phyloP scores from a whole-genome alignment of 2,329 filamentous ascomycete species.

The Hypoxylon sp. region DNA sequence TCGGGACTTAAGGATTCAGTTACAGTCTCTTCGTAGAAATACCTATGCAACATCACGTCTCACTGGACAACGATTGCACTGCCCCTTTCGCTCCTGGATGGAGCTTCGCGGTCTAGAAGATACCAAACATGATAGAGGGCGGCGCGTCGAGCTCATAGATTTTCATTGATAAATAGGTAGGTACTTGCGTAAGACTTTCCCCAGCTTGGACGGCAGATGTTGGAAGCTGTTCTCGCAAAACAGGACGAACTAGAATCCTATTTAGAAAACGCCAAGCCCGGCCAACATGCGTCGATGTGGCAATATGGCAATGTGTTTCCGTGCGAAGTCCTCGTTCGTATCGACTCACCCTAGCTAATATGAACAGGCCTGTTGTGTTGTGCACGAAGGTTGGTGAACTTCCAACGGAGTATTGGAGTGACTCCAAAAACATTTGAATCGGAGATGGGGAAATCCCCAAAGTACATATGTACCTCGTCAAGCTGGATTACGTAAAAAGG shows the following conservation, averaged over 20 bases:
- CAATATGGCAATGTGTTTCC: constrained; percentile 26
- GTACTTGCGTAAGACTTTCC: constrained; percentile 44
- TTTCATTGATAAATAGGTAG: constrained; percentile 45
- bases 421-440: not conserved
- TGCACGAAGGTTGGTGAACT: constrained; percentile 17
- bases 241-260: constrained; percentile 24
- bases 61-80: constrained; percentile 33
- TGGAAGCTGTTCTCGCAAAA: constrained; percentile 25
- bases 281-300: constrained; percentile 24
- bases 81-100: constrained; percentile 32
- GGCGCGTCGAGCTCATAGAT: constrained; percentile 21
- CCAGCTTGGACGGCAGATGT: constrained; percentile 29
- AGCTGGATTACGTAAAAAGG: constrained; percentile 4
- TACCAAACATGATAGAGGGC: constrained; percentile 23
- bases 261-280: constrained; percentile 35
- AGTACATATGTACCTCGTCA: not conserved
- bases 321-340: constrained; percentile 27
- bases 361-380: constrained; percentile 3
- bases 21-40: constrained; percentile 34
- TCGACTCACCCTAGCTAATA: constrained; percentile 14
- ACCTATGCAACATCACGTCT: constrained; percentile 30
- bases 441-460: constrained; percentile 1
- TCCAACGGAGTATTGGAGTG: constrained; percentile 9
- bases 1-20: constrained; percentile 38
- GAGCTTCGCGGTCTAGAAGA: constrained; percentile 28